A percentile compares a stretch with the other conserved stretches of the same genome.
Conservation (phyloP, 2,329 filamentous ascomycete genomes). For the Teratosphaeria zuluensis region DNA sequence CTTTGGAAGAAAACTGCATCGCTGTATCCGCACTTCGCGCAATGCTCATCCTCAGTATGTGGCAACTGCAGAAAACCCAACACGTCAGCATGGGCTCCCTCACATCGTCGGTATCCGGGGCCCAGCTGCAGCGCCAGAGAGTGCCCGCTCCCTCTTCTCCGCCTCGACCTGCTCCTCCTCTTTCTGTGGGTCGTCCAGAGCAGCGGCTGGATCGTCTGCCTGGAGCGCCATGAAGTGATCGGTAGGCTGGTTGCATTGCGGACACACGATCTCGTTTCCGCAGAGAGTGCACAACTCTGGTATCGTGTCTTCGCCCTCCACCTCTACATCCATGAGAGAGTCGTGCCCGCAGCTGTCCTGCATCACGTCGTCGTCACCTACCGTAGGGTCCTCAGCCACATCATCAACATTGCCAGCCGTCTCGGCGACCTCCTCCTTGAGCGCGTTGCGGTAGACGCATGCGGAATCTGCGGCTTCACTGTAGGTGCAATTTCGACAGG, state of each 20-base stretch:
- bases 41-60: slow-evolving; percentile 66
- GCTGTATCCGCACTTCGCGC: slow-evolving; percentile 72
- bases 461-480: slow-evolving; percentile 76
- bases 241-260: slow-evolving; percentile 39
- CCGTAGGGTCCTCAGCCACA: slow-evolving; percentile 94
- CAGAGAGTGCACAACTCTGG: slow-evolving; percentile 49
- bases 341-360: slow-evolving; percentile 1
- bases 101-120: slow-evolving; percentile 14
- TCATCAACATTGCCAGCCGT: slow-evolving; percentile 96
- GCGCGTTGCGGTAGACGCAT: slow-evolving; percentile 91
- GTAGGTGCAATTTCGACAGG: slow-evolving; percentile 90
- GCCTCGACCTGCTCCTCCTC: slow-evolving; percentile 17
- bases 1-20: slow-evolving; percentile 99
- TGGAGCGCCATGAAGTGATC: slow-evolving; percentile 37
- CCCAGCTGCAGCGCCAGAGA: slow-evolving; percentile 13
- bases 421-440: slow-evolving; percentile 85
- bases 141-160: slow-evolving; percentile 20
- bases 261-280: slow-evolving; percentile 47
- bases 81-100: slow-evolving; percentile 27
- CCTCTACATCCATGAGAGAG: slow-evolving; percentile 9
- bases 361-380: slow-evolving; percentile 49
- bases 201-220: slow-evolving; percentile 29
- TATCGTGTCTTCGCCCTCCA: slow-evolving; percentile 17
- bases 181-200: slow-evolving; percentile 10
- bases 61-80: slow-evolving; percentile 57